Evolutionary conservation across 495 filamentous ascomycete genomes (phyloP), one percentile per base, ranked within the genome.

Genomic region (Aspergillus nanangensis): DNA sequence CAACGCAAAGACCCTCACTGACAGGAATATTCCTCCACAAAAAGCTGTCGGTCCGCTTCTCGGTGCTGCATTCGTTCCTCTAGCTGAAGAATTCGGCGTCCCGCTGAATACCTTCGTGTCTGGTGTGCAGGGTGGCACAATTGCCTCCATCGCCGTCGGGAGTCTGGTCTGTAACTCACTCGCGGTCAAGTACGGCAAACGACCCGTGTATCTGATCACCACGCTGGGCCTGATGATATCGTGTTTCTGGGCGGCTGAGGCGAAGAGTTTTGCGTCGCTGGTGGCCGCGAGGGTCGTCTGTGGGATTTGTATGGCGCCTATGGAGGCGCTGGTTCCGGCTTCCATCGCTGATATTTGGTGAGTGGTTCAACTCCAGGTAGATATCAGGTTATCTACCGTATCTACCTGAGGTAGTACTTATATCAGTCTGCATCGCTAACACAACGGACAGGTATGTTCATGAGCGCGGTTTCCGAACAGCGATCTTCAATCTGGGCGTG

Each of bases 401-500:
- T n/a, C n/a, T n/a, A n/a, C n/a, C n/a, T n/a, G n/a, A n/a, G n/a
- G n/a, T n/a, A n/a, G n/a, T n/a, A n/a, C n/a, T n/a, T n/a, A n/a
- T n/a, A n/a, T n/a, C n/a, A n/a, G n/a, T 29, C 25, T 29, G 25
- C 5, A 29, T 29, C 25, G 25, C 5, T 29, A 29, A 29, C 25
- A 29, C 25, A 29, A 5, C 11, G 25, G 25, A 29, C 11, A 29
- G 25, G 25, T 29, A 79, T 52, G 81, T 85, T 23, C 82, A 86
- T 54, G 66, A 86, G 58, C 72, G 82, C 19, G 82, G 79, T 0
- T 81, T 79, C 15, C 72, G 82, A 1, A 80, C 83, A 25, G 82
- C 82, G 1, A 64, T 79, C 17, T 86, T 81, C 69, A 84, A 84
- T 49, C 61, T 86, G 43, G 80, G 80, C 32, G 66, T 85, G 20